A percentile compares a stretch with the other conserved stretches of the same genome.
phyloP scores from a whole-genome alignment of 352 stramenopile genomes.

The Globisporangium megalacanthum region DNA sequence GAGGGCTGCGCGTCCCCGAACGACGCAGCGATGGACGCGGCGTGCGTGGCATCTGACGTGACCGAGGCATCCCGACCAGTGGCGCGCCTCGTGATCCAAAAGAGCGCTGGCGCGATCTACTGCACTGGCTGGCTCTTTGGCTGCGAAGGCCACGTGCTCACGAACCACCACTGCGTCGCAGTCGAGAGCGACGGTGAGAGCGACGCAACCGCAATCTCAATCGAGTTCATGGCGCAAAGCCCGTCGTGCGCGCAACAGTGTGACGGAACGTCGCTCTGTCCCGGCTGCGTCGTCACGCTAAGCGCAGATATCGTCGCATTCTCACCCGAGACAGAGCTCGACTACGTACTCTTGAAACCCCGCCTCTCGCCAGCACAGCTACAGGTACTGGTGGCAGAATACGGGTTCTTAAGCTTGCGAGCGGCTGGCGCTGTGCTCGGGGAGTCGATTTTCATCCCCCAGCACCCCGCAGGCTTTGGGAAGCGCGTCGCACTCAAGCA shows the following conservation, averaged over 20 bases:
- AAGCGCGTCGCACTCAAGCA: slow-evolving; percentile 50
- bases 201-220: slow-evolving; percentile 25
- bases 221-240: slow-evolving; percentile 47
- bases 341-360: slow-evolving; percentile 37
- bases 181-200: neutral
- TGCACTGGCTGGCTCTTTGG: slow-evolving; percentile 53
- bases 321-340: slow-evolving; percentile 19
- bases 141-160: slow-evolving; percentile 52
- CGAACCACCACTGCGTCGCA: slow-evolving; percentile 49
- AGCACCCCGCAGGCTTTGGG: slow-evolving; percentile 35
- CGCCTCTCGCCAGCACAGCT: slow-evolving; percentile 9
- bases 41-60: slow-evolving; percentile 22
- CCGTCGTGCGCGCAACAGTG: slow-evolving; percentile 17
- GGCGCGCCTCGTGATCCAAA: slow-evolving; percentile 41
- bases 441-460: slow-evolving; percentile 54
- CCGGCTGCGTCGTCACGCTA: slow-evolving; percentile 24
- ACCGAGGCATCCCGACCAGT: slow-evolving; percentile 20
- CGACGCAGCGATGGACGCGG: slow-evolving; percentile 22
- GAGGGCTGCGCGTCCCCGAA: slow-evolving; percentile 9
- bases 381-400: slow-evolving; percentile 19
- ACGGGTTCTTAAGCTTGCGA: slow-evolving; percentile 41
- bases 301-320: slow-evolving; percentile 27
- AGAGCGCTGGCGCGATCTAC: slow-evolving; percentile 27
- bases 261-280: slow-evolving; percentile 21
- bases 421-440: slow-evolving; percentile 4